Conservation (phyloP, 192 early-diverging fungal species). For the Geosiphon pyriformis region DNA sequence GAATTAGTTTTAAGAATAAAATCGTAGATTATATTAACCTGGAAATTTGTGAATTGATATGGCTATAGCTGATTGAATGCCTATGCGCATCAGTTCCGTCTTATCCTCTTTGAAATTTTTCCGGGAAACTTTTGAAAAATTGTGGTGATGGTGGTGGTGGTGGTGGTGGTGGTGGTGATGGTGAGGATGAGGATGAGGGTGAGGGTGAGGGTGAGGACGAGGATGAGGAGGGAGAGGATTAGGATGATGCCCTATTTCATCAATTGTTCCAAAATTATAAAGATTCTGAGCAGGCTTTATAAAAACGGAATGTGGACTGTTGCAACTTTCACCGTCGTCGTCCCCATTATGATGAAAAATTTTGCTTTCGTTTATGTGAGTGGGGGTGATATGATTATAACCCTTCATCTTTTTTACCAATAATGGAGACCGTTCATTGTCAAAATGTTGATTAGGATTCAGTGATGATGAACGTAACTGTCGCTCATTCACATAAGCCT, state of each 20-base stretch:
- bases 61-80: conserved; percentile 51
- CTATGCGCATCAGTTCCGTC: conserved; percentile 32
- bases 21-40: conserved; percentile 29
- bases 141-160: background rate
- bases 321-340: background rate
- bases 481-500: background rate
- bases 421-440: conserved; percentile 4
- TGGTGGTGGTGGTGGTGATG: background rate
- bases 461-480: background rate
- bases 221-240: no score
- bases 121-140: background rate
- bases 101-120: conserved; percentile 23
- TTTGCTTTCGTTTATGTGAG: background rate
- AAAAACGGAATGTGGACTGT: background rate
- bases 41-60: conserved; percentile 54
- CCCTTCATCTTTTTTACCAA: background rate
- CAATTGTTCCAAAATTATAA: background rate
- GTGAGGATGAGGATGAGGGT: no score
- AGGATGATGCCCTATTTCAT: no score
- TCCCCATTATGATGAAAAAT: background rate
- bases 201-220: no score
- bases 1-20: background rate
- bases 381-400: background rate
- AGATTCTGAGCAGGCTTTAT: background rate
- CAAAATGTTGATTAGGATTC: background rate